These are phyloP conservation scores for Gastrodia elata DNA, from an alignment of 106 monocot species.

Conservation along the genomic window DNA sequence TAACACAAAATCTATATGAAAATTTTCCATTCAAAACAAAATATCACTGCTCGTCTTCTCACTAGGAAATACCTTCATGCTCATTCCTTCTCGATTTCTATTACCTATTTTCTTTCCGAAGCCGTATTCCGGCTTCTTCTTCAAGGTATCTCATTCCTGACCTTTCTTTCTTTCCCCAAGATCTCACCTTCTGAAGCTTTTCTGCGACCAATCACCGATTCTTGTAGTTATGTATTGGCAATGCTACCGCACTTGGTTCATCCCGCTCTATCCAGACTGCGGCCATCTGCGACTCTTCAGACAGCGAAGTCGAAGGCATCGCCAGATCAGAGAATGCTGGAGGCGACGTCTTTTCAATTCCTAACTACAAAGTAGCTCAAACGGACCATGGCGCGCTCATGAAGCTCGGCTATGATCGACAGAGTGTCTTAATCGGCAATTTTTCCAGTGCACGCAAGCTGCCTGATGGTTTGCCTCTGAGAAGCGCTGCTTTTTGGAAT, in stretches of 20 bases:
- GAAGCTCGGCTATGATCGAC: conserved; percentile 25
- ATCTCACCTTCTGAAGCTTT: neutral
- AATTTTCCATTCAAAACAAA: too few species aligned
- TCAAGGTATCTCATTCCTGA: conserved; percentile 9
- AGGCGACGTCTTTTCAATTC: conserved; percentile 16
- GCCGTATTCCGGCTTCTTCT: neutral
- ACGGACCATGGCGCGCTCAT: conserved; percentile 25
- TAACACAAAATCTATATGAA: too few species aligned
- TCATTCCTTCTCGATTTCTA: too few species aligned
- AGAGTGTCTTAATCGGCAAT: conserved; percentile 12
- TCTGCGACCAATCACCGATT: neutral
- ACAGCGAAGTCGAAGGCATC: conserved; percentile 17
- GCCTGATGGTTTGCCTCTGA: conserved; percentile 37
- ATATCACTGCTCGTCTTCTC: too few species aligned
- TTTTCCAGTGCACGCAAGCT: conserved; percentile 17
- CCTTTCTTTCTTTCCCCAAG: too few species aligned
- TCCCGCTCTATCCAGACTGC: conserved; percentile 3
- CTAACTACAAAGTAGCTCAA: conserved; percentile 15
- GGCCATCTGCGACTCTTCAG: neutral
- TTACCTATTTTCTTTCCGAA: neutral
- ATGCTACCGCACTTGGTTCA: neutral
- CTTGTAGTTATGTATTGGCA: conserved; percentile 8
- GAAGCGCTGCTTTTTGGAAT: conserved; percentile 37
- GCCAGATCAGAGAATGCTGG: neutral
- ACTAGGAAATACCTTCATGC: too few species aligned